Percentiles rank a stretch among this genome's conserved stretches.
These are phyloP conservation scores for Aspergillus chevalieri DNA, from an alignment of 2,329 filamentous ascomycete genomes.

Conservation along the genomic window DNA sequence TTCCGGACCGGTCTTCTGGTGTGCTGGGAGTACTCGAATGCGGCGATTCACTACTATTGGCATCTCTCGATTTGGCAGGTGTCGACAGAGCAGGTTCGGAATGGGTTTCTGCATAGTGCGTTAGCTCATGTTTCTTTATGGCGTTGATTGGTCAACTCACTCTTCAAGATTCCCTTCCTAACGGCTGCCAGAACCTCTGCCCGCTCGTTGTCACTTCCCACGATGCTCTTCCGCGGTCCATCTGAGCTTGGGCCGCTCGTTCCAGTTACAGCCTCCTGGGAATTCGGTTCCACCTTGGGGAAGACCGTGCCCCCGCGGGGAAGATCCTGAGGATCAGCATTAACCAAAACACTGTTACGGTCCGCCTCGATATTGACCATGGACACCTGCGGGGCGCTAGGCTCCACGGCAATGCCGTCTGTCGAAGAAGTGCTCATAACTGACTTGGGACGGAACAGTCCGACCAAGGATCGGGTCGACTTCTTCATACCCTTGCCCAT, in stretches of 20 bases:
- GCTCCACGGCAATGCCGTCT: constrained; percentile 59
- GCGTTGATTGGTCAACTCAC: constrained; percentile 44
- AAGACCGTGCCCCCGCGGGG: constrained; percentile 70
- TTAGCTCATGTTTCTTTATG: background rate
- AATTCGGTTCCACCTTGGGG: constrained; percentile 77
- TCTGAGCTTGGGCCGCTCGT: constrained; percentile 29
- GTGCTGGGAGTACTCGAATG: constrained; percentile 83
- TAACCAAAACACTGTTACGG: constrained; percentile 74
- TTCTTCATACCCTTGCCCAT: constrained; percentile 99
- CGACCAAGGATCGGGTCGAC: constrained; percentile 80
- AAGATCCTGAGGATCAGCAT: constrained; percentile 57
- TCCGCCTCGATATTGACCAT: constrained; percentile 96
- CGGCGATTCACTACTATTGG: constrained; percentile 64
- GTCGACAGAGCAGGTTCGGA: constrained; percentile 63
- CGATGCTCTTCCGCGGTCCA: constrained; percentile 71
- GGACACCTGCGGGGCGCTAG: constrained; percentile 76
- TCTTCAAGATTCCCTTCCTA: constrained; percentile 92
- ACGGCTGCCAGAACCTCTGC: constrained; percentile 88
- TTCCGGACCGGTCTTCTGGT: constrained; percentile 64
- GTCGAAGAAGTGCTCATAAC: constrained; percentile 65
- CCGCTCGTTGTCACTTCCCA: constrained; percentile 82
- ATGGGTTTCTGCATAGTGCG: constrained; percentile 34
- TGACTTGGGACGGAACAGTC: constrained; percentile 91
- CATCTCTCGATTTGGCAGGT: constrained; percentile 57
- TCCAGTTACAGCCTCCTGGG: constrained; percentile 52